Conservation (phyloP, 2,329 filamentous ascomycete genomes). For the Gaeumannomyces tritici region DNA sequence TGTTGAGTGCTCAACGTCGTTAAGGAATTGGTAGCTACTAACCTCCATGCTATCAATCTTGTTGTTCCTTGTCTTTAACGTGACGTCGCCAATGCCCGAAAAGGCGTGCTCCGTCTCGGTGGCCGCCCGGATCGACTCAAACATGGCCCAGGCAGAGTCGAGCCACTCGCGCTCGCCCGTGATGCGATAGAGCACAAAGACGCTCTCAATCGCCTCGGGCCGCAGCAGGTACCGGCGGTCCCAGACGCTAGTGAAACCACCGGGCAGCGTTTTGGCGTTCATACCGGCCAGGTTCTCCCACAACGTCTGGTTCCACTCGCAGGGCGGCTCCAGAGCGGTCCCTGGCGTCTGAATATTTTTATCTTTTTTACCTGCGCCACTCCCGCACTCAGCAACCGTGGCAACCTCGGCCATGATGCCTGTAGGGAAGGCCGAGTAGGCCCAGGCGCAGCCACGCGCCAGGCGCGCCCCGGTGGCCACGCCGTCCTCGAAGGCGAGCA, state of each 20-base stretch:
- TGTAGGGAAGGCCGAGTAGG: conserved; percentile 41
- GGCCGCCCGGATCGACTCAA: conserved; percentile 57
- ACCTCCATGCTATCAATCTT: conserved; percentile 27
- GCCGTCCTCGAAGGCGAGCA: conserved; percentile 34
- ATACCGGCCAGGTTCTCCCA: conserved; percentile 18
- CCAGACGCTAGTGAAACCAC: conserved; percentile 17
- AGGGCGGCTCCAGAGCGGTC: conserved; percentile 27
- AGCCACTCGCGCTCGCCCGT: conserved; percentile 63
- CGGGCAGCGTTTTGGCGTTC: conserved; percentile 19
- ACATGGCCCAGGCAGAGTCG: conserved; percentile 73
- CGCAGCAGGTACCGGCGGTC: conserved; percentile 42
- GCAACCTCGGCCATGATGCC: conserved; percentile 53
- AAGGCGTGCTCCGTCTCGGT: conserved; percentile 25
- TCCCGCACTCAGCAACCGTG: conserved; percentile 30
- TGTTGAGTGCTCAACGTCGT: background rate
- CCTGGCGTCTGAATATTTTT: background rate
- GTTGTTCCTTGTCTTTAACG: conserved; percentile 25
- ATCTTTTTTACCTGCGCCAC: conserved; percentile 5
- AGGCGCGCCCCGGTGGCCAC: conserved; percentile 36
- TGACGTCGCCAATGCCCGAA: conserved; percentile 19
- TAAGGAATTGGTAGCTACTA: background rate
- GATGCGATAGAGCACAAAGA: conserved; percentile 74
- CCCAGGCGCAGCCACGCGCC: conserved; percentile 48
- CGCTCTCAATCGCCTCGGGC: conserved; percentile 64
- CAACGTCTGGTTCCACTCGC: conserved; percentile 23